Evolutionary conservation across 768 basidiomycete species (phyloP), one percentile per base, ranked within the genome.

Genomic region (Astraeus odoratus): DNA sequence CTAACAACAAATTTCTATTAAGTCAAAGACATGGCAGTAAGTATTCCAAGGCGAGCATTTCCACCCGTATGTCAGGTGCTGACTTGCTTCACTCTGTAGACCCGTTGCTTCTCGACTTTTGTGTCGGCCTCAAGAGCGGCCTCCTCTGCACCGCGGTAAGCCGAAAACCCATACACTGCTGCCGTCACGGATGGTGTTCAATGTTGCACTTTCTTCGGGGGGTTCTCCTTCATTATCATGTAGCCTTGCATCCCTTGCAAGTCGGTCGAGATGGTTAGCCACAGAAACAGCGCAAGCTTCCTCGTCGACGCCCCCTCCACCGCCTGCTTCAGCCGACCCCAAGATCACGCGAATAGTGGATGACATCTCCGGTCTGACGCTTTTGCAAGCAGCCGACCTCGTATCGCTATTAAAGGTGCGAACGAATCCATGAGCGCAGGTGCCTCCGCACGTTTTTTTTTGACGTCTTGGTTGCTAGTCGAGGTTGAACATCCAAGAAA

Each of bases 401-500:
- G 94, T 98, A 37, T 71, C 88, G 1, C 72, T 84, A 25, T 75
- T 99, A 57, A 99, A 99, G 78, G 95, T 87, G 54, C 58, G 71
- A 49, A 23, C 6, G 8, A 8, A 27, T 30, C 36, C 34, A 5
- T 12, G 13, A 27, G 33, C 23, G 2, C 26, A n/a, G n/a, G n/a
- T n/a, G 5, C 13, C 10, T 38, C 31, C 8, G 30, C 41, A 25
- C 29, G n/a, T 27, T 27, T 23, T 35, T 45, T 9, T 24, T 24
- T 8, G 13, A 23, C n/a, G n/a, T 5, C 23, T 43, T 18, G 48
- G 15, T 33, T 41, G 5, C 13, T 12, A 97, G 95, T 74, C 89
- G 40, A 83, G 87, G 49, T 66, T 99, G 48, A 98, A 97, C 63
- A 99, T 99, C 51, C 89, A 94, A 69, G 95, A 98, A 72, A 89